These are phyloP conservation scores for Diaporthe australafricana DNA, from an alignment of 2,329 filamentous ascomycete species.

Conservation along the genomic window DNA sequence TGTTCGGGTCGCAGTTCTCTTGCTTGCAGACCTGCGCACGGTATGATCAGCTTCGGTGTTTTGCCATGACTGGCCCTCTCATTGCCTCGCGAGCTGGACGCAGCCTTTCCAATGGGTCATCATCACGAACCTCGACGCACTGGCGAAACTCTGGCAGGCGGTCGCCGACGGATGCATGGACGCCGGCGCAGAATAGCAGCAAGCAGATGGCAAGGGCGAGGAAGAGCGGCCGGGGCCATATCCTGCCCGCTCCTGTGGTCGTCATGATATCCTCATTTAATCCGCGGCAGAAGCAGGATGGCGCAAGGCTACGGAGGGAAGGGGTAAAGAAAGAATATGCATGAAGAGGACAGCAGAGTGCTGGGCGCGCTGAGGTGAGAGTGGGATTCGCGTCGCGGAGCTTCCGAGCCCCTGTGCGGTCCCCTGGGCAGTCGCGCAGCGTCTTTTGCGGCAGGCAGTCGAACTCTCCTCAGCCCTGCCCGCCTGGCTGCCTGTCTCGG, in stretches of 20 bases:
- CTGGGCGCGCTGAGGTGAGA: background rate
- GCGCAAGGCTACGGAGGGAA: background rate
- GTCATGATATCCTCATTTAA: conserved; percentile 43
- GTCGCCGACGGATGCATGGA: conserved; percentile 83
- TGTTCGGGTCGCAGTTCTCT: conserved; percentile 80
- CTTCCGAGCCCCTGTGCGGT: background rate
- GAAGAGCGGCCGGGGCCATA: conserved; percentile 41
- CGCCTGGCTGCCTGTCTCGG: conserved; percentile 7
- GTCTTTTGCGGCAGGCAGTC: conserved; percentile 2
- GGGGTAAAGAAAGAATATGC: background rate
- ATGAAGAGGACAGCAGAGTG: conserved; percentile 1
- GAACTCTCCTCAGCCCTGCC: conserved; percentile 12
- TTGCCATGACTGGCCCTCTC: conserved; percentile 37
- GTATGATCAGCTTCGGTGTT: background rate
- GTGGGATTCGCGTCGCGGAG: conserved; percentile 9
- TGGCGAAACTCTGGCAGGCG: conserved; percentile 86
- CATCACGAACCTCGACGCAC: conserved; percentile 79
- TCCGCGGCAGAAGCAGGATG: background rate
- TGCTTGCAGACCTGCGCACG: conserved; percentile 77
- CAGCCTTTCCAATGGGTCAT: background rate
- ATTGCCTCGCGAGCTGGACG: background rate
- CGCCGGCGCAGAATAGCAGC: conserved; percentile 55
- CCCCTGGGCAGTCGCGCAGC: background rate
- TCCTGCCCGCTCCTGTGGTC: conserved; percentile 48
- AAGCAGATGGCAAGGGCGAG: conserved; percentile 50